Conservation (phyloP, 305 asterid genomes). For the Rubia tinctorum region DNA sequence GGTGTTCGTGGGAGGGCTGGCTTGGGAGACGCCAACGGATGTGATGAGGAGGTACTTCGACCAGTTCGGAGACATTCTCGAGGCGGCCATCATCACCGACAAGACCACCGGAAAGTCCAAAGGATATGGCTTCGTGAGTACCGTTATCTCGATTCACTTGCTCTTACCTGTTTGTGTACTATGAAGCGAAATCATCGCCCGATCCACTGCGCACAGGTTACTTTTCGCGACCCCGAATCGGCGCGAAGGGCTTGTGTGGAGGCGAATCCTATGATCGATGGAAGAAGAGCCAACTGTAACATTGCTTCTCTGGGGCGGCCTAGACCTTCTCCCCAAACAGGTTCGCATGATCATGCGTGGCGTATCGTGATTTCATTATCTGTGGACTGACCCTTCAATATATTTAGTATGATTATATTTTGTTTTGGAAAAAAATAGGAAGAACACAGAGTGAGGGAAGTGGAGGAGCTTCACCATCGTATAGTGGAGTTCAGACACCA, state of each 20-base stretch:
- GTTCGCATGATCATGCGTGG: conserved; percentile 11
- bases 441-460: conserved; percentile 45
- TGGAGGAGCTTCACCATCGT: conserved; percentile 50
- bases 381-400: too few relatives aligned
- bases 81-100: conserved; percentile 91
- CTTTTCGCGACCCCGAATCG: conserved; percentile 87
- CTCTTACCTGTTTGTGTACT: not conserved
- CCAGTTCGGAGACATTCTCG: conserved; percentile 90
- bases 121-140: conserved; percentile 90
- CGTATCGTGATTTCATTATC: too few relatives aligned
- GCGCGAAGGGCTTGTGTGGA: conserved; percentile 74
- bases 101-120: conserved; percentile 91
- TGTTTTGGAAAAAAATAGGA: conserved; percentile 26
- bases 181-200: too few relatives aligned
- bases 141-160: not conserved
- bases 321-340: conserved; percentile 77
- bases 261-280: conserved; percentile 88
- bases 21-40: conserved; percentile 96
- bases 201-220: conserved; percentile 60
- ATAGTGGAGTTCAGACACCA: conserved; percentile 35
- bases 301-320: conserved; percentile 94
- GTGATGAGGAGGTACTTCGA: conserved; percentile 73
- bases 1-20: conserved; percentile 94
- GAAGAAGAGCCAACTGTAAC: conserved; percentile 90
- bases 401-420: too few relatives aligned